Conservation (phyloP, 352 stramenopile species). For the Pythium dissimile region DNA sequence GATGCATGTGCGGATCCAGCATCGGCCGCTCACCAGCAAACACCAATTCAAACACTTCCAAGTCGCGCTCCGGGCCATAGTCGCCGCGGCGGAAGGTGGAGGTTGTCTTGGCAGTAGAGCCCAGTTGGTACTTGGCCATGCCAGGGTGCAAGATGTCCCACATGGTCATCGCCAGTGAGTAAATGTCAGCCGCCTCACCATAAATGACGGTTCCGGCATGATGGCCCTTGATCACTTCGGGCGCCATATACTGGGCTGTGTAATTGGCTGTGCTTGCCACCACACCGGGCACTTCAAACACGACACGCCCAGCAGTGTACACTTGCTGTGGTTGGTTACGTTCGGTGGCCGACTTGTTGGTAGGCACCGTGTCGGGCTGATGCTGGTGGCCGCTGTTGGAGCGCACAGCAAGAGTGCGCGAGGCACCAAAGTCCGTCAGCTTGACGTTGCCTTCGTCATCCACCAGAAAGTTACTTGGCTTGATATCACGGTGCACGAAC, state of each 20-base stretch:
- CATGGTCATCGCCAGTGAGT: constrained; percentile 42
- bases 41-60: constrained; percentile 35
- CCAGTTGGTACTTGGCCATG: constrained; percentile 35
- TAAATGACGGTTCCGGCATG: constrained; percentile 26
- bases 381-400: constrained; percentile 12
- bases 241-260: constrained; percentile 41
- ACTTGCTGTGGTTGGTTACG: too few species aligned
- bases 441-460: constrained; percentile 30
- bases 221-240: constrained; percentile 39
- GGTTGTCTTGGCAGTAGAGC: not conserved
- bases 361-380: constrained; percentile 9
- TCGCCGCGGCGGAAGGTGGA: not conserved
- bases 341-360: too few species aligned
- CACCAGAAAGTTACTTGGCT: constrained; percentile 59
- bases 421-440: constrained; percentile 55
- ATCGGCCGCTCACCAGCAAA: constrained; percentile 33
- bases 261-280: constrained; percentile 37
- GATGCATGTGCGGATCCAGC: constrained; percentile 32
- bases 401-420: constrained; percentile 14
- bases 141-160: constrained; percentile 48
- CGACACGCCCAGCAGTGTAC: constrained; percentile 9
- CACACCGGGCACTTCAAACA: constrained; percentile 50
- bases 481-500: constrained; percentile 49
- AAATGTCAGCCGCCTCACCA: constrained; percentile 45
- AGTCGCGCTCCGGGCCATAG: constrained; percentile 24